Conservation (phyloP, 805 yeast genomes). For the Pichia membranifaciens region DNA sequence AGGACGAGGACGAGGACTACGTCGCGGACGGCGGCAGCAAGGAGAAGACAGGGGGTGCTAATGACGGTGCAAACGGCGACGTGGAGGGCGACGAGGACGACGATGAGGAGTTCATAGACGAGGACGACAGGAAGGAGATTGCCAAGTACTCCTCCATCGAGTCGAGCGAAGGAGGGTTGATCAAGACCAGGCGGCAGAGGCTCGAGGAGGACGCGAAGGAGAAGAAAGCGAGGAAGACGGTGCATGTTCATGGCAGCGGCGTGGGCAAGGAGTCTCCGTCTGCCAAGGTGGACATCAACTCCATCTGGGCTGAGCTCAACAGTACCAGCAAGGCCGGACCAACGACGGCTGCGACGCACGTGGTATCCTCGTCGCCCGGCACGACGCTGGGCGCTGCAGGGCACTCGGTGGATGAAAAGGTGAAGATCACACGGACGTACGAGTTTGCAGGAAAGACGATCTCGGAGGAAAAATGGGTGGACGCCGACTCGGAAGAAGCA, state of each 20-base stretch:
- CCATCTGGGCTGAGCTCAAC: slow-evolving; percentile 53
- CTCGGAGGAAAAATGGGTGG: slow-evolving; percentile 74
- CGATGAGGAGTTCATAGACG: slow-evolving; percentile 18
- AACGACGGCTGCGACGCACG: too few species aligned
- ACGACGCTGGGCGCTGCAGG: too few species aligned
- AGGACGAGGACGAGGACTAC: slow-evolving; percentile 55
- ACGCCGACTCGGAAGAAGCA: slow-evolving; percentile 77
- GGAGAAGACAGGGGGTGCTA: not conserved
- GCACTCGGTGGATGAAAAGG: slow-evolving; percentile 33
- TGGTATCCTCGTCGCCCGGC: too few species aligned
- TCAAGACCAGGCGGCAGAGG: slow-evolving; percentile 17
- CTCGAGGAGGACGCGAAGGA: slow-evolving; percentile 4
- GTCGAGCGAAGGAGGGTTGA: slow-evolving; percentile 27
- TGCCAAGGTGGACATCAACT: slow-evolving; percentile 37
- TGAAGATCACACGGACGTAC: slow-evolving; percentile 70
- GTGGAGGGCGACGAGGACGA: slow-evolving; percentile 33
- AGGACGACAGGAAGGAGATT: slow-evolving; percentile 20
- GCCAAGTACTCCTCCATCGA: slow-evolving; percentile 49
- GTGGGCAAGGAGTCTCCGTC: slow-evolving; percentile 22
- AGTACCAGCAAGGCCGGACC: slow-evolving; percentile 1
- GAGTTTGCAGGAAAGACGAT: slow-evolving; percentile 85
- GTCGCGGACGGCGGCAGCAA: slow-evolving; percentile 30
- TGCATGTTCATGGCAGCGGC: slow-evolving; percentile 1
- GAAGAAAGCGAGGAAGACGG: slow-evolving; percentile 15
- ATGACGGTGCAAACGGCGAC: slow-evolving; percentile 15